These are phyloP conservation scores for Pascua guehoae DNA, from an alignment of 1,284 basidiomycete genomes.

Conservation along the genomic window DNA sequence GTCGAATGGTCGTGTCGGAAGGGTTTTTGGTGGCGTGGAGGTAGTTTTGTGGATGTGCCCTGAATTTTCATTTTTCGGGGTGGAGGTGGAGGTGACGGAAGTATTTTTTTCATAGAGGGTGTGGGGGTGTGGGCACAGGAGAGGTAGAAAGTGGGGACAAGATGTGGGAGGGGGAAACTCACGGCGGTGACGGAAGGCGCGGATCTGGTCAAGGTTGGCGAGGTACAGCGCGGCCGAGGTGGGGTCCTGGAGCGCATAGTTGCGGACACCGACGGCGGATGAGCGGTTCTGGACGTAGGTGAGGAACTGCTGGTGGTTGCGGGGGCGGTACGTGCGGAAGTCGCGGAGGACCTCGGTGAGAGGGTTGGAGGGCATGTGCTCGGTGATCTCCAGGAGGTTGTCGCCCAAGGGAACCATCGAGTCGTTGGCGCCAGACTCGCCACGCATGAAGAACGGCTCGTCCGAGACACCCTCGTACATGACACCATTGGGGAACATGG, in stretches of 20 bases:
- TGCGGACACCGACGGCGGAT: conserved; percentile 12
- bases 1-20: too few relatives aligned
- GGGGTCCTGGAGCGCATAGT: conserved; percentile 15
- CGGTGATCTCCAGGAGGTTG: conserved; percentile 23
- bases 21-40: too few relatives aligned
- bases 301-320: conserved; percentile 22
- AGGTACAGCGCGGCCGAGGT: conserved; percentile 16
- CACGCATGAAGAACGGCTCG: conserved; percentile 20
- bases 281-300: conserved; percentile 19
- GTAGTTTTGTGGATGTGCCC: too few relatives aligned
- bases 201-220: conserved; percentile 23
- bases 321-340: conserved; percentile 21
- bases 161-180: conserved; percentile 7
- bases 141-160: neutral
- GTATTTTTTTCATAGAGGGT: neutral
- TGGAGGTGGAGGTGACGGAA: neutral
- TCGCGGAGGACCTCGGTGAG: conserved; percentile 21
- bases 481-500: conserved; percentile 22
- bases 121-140: neutral
- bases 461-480: conserved; percentile 21
- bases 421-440: conserved; percentile 23
- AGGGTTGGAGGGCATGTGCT: conserved; percentile 18
- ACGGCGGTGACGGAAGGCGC: conserved; percentile 21
- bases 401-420: conserved; percentile 22
- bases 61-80: too few relatives aligned